Evolutionary conservation across 1,284 basidiomycete genomes (phyloP).

Genomic region (Ceratobasidium sp.): DNA sequence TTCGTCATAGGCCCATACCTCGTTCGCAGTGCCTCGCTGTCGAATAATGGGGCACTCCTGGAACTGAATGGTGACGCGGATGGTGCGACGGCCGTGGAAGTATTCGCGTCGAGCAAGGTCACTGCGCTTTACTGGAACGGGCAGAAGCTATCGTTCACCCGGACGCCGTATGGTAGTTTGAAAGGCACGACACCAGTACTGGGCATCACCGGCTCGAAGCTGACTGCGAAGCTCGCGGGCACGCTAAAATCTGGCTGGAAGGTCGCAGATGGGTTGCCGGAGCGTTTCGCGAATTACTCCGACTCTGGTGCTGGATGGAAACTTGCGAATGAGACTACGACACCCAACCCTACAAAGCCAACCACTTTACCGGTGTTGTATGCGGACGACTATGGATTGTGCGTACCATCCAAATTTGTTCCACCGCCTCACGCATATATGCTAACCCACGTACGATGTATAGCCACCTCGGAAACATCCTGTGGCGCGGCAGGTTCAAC

Average conservation of each 20-base stretch:
- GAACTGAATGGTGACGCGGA: constrained; percentile 45
- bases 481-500: constrained; percentile 54
- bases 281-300: constrained; percentile 43
- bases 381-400: constrained; percentile 46
- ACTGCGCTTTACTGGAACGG: constrained; percentile 50
- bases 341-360: constrained; percentile 39
- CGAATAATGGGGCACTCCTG: constrained; percentile 50
- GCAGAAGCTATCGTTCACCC: constrained; percentile 30
- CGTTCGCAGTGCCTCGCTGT: constrained; percentile 45
- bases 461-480: constrained; percentile 48
- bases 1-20: constrained; percentile 48
- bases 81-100: constrained; percentile 38
- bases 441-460: neutral
- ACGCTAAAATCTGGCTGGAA: constrained; percentile 34
- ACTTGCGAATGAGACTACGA: constrained; percentile 36
- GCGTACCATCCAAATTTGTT: constrained; percentile 1
- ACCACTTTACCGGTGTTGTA: constrained; percentile 40
- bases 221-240: constrained; percentile 25
- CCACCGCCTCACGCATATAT: too few relatives aligned
- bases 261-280: constrained; percentile 44
- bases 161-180: constrained; percentile 39
- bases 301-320: constrained; percentile 42
- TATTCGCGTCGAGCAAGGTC: constrained; percentile 46
- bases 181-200: constrained; percentile 23
- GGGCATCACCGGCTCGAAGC: constrained; percentile 9